These are phyloP conservation scores for Dothiorella sarmentorum DNA, from an alignment of 2,329 filamentous ascomycete species.

Conservation along the genomic window DNA sequence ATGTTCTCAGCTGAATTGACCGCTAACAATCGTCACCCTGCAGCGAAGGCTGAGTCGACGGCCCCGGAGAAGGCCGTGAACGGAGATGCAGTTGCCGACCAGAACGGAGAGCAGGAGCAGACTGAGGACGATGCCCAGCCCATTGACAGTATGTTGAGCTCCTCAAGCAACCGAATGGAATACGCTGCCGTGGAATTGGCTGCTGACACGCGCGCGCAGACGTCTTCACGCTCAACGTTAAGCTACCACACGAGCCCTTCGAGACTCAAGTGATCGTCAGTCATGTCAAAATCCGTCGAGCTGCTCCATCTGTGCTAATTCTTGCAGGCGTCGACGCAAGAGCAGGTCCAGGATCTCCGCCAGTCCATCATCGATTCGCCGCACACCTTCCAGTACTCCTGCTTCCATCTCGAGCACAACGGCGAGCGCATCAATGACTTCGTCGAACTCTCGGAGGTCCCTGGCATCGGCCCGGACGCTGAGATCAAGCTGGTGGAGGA, in stretches of 20 bases:
- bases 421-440: conserved; percentile 93
- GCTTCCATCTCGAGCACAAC: conserved; percentile 93
- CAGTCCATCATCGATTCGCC: conserved; percentile 95
- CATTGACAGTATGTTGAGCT: conserved; percentile 34
- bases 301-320: conserved; percentile 29
- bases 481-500: conserved; percentile 84
- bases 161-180: background rate
- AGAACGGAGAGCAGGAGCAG: conserved; percentile 23
- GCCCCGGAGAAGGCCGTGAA: conserved; percentile 26
- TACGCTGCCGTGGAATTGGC: background rate
- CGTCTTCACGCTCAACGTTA: conserved; percentile 70
- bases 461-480: conserved; percentile 71
- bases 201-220: conserved; percentile 30
- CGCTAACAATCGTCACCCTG: background rate
- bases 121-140: conserved; percentile 30
- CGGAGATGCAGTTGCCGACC: conserved; percentile 15
- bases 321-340: conserved; percentile 76
- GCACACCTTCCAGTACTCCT: conserved; percentile 92
- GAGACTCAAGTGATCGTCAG: conserved; percentile 81
- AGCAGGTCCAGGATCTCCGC: conserved; percentile 95
- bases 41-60: conserved; percentile 29
- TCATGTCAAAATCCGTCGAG: conserved; percentile 18
- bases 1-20: background rate
- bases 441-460: conserved; percentile 83
- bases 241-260: conserved; percentile 74